Evolutionary conservation across 73 alveolate species (phyloP), one percentile per base, ranked within the genome.

Genomic region (Tetrahymena borealis): DNA sequence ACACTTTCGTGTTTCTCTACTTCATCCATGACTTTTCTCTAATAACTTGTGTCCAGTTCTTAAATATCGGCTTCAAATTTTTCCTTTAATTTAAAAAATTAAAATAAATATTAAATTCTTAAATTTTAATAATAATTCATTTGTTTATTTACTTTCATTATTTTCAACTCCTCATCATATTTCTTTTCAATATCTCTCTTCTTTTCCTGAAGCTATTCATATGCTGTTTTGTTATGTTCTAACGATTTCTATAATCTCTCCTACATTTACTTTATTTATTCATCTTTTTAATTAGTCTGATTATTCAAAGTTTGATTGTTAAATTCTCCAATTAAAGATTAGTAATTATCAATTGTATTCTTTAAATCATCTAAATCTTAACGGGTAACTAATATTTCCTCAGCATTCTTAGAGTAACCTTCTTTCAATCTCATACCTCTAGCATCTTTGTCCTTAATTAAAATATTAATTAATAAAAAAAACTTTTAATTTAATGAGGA

Each of bases 311-410:
- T 96, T 33, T 96, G 94, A 42, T 77, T 95, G 95, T 78, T 95
- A 93, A 96, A 95, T 79, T 97, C 96, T 37, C 93, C 94, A 35
- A 93, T 95, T 43, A 95, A 91, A 13, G 96, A 90, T 41, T 93
- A 93, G 16, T 95, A 92, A 78, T 96, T 94, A 28, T 96, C 98
- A 38, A 95, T 97, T 3, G 94, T 97, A 10, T 95, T 95, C 41
- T 94, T 93, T 32, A 96, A 94, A 78, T 97, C 98, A 33, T 96
- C 97, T 33, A 96, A 79, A 85, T 97, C 99, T 20, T 96, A 91
- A 91, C 96, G 96, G 31, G 98, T 94, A n/a, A 97, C 96, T 40
- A 97, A 94, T 7, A 97, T 97, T 93, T 97, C 99, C 78, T 97
- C 99, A 24, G 94, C 90, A 39, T 92, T 93, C 12, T 96, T 91